phyloP scores from a whole-genome alignment of 805 yeast species.

The Candida andamanensis region DNA sequence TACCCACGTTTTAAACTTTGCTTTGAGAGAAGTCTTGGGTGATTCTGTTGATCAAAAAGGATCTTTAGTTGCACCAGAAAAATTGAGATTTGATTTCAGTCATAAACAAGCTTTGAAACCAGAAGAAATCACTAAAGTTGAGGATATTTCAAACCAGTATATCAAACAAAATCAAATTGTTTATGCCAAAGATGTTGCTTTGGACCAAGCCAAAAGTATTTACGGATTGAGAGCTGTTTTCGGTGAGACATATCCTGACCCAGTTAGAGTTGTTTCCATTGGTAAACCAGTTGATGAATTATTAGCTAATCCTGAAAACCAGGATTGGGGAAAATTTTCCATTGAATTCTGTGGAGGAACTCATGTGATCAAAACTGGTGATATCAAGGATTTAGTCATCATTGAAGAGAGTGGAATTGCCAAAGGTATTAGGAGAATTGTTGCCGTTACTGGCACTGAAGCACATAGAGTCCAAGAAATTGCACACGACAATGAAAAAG shows the following conservation, averaged over 20 bases:
- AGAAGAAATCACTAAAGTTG: conserved; percentile 70
- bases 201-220: conserved; percentile 68
- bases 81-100: conserved; percentile 92
- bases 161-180: conserved; percentile 70
- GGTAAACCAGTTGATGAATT: conserved; percentile 87
- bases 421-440: conserved; percentile 96
- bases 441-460: conserved; percentile 89
- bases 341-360: conserved; percentile 99
- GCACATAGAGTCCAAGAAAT: conserved; percentile 87
- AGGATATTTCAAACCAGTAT: conserved; percentile 63
- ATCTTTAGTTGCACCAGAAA: conserved; percentile 92
- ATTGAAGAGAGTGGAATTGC: conserved; percentile 97
- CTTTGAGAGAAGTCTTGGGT: conserved; percentile 81
- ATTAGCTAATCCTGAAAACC: conserved; percentile 61
- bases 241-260: conserved; percentile 98
- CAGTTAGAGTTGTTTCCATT: conserved; percentile 95
- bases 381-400: conserved; percentile 84
- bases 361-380: conserved; percentile 88
- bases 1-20: conserved; percentile 90
- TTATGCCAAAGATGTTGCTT: conserved; percentile 76
- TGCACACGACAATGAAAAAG: conserved; percentile 65
- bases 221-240: conserved; percentile 93
- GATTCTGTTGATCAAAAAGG: conserved; percentile 92
- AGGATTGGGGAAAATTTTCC: conserved; percentile 72
- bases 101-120: conserved; percentile 80